phyloP scores from a whole-genome alignment of 768 basidiomycete genomes.

The Xerocomus spinulosus region DNA sequence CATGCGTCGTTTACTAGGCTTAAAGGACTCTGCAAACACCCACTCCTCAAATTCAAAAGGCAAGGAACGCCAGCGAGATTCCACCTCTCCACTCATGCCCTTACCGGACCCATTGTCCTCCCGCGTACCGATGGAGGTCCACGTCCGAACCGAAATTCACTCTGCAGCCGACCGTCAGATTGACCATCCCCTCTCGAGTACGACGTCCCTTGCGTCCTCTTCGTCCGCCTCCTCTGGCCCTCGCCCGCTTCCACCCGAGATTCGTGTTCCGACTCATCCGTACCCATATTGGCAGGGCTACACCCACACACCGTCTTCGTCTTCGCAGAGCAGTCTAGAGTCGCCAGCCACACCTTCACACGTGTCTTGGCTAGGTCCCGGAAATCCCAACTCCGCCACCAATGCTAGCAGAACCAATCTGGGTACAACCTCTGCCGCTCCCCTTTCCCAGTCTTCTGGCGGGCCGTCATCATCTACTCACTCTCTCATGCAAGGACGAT shows the following conservation, averaged over 20 bases:
- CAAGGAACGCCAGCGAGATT: constrained; percentile 22
- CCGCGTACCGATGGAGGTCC: constrained; percentile 21
- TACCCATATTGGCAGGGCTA: constrained; percentile 34
- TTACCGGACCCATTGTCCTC: constrained; percentile 6
- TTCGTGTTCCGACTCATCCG: constrained; percentile 30
- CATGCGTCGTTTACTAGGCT: constrained; percentile 31
- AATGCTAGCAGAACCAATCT: constrained; percentile 6
- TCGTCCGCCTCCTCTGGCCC: constrained; percentile 20
- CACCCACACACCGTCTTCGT: constrained; percentile 28
- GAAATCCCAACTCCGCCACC: constrained; percentile 4
- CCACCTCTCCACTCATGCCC: background rate
- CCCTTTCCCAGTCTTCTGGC: background rate
- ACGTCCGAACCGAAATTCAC: constrained; percentile 27
- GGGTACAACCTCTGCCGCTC: background rate
- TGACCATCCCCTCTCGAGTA: constrained; percentile 19
- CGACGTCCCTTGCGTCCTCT: constrained; percentile 11
- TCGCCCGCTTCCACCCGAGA: constrained; percentile 28
- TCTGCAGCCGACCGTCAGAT: constrained; percentile 15
- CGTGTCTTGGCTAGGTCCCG: constrained; percentile 35
- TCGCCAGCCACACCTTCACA: constrained; percentile 35
- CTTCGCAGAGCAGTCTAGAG: constrained; percentile 28
- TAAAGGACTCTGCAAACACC: constrained; percentile 20
- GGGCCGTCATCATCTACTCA: constrained; percentile 13
- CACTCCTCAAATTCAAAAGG: constrained; percentile 17
- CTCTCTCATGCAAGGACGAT: constrained; percentile 14